Evolutionary conservation across 2,329 filamentous ascomycete genomes (phyloP).

Genomic region (Domatiomyces catenatus): DNA sequence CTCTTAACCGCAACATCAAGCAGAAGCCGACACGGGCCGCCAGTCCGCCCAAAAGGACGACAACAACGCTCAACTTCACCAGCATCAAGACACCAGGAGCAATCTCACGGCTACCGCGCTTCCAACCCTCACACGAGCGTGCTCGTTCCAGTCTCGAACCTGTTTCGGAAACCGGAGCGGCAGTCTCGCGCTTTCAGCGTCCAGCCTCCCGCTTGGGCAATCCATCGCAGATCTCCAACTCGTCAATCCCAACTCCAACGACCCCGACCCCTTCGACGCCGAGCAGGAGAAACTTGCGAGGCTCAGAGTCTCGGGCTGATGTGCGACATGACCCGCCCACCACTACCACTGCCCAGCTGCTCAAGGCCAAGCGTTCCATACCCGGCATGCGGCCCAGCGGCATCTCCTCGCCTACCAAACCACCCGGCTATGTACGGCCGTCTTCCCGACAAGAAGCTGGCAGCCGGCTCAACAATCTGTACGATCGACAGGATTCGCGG

Average conservation of each 20-base stretch:
- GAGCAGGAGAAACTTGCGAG: conserved; percentile 43
- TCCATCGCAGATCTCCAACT: conserved; percentile 52
- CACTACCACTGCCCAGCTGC: conserved; percentile 38
- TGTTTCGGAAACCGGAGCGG: conserved; percentile 75
- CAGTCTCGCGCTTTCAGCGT: conserved; percentile 46
- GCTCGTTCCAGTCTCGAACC: conserved; percentile 70
- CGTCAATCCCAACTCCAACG: conserved; percentile 43
- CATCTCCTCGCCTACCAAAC: conserved; percentile 21
- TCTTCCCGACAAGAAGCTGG: conserved; percentile 25
- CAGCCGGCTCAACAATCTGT: conserved; percentile 30
- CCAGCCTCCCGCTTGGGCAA: conserved; percentile 56
- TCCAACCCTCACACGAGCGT: conserved; percentile 42
- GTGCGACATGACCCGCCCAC: conserved; percentile 31
- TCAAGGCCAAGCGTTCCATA: conserved; percentile 46
- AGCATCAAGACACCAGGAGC: conserved; percentile 48
- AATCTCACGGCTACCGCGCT: conserved; percentile 62
- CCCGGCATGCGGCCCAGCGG: conserved; percentile 36
- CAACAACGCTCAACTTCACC: conserved; percentile 81
- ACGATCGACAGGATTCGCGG: conserved; percentile 37
- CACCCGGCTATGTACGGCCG: conserved; percentile 23
- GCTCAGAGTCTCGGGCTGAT: conserved; percentile 23
- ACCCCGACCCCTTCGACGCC: conserved; percentile 45
- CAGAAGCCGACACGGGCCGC: conserved; percentile 56
- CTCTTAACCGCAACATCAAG: conserved; percentile 80
- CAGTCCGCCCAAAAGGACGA: conserved; percentile 48